Conservation (phyloP, 306 rosid genomes). For the Fagus sylvatica region DNA sequence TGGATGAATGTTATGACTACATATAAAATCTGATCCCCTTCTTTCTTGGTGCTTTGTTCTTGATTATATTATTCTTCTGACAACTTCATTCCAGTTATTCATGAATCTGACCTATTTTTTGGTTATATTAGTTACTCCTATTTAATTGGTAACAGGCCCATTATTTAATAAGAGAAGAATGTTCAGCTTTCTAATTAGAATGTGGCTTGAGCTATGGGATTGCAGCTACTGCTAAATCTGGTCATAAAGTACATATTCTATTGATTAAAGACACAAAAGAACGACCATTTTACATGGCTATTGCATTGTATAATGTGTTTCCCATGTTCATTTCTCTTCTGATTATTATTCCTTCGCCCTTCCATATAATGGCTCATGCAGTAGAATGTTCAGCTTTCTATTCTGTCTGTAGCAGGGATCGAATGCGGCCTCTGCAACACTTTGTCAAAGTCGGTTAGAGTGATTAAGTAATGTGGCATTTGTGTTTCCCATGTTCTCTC, state of each 20-base stretch:
- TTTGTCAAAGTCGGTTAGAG: conserved; percentile 34
- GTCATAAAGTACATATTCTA: background rate
- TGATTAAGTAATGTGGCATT: background rate
- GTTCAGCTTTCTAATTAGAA: background rate
- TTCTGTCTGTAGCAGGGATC: conserved; percentile 6
- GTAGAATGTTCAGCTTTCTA: conserved; percentile 31
- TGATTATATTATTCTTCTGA: background rate
- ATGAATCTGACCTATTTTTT: background rate
- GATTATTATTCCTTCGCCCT: too few species aligned
- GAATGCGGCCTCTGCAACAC: conserved; percentile 16
- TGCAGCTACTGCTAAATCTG: conserved; percentile 5
- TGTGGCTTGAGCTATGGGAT: conserved; percentile 20
- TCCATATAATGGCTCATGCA: background rate
- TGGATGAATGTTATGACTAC: too few species aligned
- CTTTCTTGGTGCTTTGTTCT: too few species aligned
- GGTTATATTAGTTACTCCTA: background rate
- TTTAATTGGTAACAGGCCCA: background rate
- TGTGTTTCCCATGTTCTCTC: conserved; percentile 2
- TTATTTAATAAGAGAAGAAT: background rate
- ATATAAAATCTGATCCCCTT: too few species aligned
- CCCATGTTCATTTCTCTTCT: too few species aligned
- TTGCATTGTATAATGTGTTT: too few species aligned
- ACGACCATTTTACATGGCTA: too few species aligned
- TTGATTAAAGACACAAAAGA: too few species aligned
- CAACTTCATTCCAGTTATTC: background rate